Evolutionary conservation across 1,284 basidiomycete genomes (phyloP).

Genomic region (Ceratobasidium sp.): DNA sequence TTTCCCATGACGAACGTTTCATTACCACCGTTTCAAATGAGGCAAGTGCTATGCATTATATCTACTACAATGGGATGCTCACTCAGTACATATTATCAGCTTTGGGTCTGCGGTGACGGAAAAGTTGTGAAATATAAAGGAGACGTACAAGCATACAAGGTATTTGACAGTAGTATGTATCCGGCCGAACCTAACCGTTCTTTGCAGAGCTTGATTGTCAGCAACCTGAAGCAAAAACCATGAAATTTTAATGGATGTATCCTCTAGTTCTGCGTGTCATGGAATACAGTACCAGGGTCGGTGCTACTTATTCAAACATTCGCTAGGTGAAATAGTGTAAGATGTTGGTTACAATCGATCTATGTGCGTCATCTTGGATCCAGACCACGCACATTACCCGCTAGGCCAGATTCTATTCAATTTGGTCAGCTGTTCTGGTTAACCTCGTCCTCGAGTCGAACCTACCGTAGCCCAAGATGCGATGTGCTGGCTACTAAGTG

Average conservation of each 20-base stretch:
- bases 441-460: slow-evolving; percentile 13
- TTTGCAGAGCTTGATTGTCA: slow-evolving; percentile 73
- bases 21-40: slow-evolving; percentile 83
- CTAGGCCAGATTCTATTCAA: slow-evolving; percentile 7
- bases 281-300: neutral
- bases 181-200: slow-evolving; percentile 26
- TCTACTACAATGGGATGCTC: slow-evolving; percentile 46
- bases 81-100: slow-evolving; percentile 52
- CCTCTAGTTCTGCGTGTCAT: neutral
- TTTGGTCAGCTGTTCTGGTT: slow-evolving; percentile 26
- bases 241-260: slow-evolving; percentile 25
- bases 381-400: neutral
- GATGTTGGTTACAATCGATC: too few species aligned
- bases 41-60: slow-evolving; percentile 54
- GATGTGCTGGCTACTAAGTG: slow-evolving; percentile 16
- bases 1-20: slow-evolving; percentile 93
- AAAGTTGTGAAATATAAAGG: slow-evolving; percentile 85
- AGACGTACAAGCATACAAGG: slow-evolving; percentile 92
- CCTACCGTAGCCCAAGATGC: slow-evolving; percentile 20
- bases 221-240: slow-evolving; percentile 68
- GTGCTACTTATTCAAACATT: neutral
- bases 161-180: slow-evolving; percentile 49
- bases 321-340: neutral
- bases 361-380: neutral
- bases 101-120: slow-evolving; percentile 90